A percentile compares a stretch with the other conserved stretches of the same genome.
These are phyloP conservation scores for Candida argentea DNA, from an alignment of 805 yeast genomes.

Conservation along the genomic window DNA sequence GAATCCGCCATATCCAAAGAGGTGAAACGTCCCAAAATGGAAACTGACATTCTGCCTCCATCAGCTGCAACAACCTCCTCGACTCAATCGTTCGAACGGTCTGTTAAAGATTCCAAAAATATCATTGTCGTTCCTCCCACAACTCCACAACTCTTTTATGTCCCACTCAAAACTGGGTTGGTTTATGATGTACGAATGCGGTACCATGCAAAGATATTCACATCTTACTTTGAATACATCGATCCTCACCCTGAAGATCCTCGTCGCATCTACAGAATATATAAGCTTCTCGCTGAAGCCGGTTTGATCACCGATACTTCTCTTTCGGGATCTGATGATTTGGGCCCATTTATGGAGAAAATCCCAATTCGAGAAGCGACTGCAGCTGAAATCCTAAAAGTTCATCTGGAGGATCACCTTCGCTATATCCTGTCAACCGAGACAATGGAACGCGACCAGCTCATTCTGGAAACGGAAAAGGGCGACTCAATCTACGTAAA, in stretches of 20 bases:
- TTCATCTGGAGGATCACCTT: constrained; percentile 76
- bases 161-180: constrained; percentile 79
- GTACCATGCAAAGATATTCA: constrained; percentile 89
- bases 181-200: constrained; percentile 97
- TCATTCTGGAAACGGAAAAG: constrained; percentile 73
- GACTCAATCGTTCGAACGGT: too few relatives aligned
- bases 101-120: constrained; percentile 1
- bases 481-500: constrained; percentile 95
- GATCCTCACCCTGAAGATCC: constrained; percentile 99
- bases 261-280: constrained; percentile 85
- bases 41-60: neutral
- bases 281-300: constrained; percentile 87
- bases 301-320: constrained; percentile 79
- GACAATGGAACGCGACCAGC: constrained; percentile 63
- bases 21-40: neutral
- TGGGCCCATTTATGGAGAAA: constrained; percentile 81
- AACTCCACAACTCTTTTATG: constrained; percentile 59
- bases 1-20: neutral
- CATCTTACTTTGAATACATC: constrained; percentile 84
- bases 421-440: constrained; percentile 67
- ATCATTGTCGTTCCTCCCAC: constrained; percentile 43
- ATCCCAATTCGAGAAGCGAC: constrained; percentile 88
- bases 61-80: neutral
- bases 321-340: constrained; percentile 58
- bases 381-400: constrained; percentile 73